Evolutionary conservation across 257 asterid genomes (phyloP).

Genomic region (Gentiana dahurica): DNA sequence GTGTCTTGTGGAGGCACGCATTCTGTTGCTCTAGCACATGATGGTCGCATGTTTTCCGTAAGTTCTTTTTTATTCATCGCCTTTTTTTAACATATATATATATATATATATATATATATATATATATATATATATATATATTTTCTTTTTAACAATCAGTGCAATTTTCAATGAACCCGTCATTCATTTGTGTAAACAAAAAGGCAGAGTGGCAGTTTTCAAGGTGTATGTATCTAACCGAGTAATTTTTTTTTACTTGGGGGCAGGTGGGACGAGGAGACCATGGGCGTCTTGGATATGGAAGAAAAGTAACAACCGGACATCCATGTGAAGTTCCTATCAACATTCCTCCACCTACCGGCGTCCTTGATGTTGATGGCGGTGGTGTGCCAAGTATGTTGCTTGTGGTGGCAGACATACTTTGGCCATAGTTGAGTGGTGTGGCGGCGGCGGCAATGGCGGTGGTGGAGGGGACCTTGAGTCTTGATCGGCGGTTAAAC

Average conservation of each 20-base stretch:
- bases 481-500: too few species aligned
- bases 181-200: too few species aligned
- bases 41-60: constrained; percentile 88
- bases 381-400: constrained; percentile 73
- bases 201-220: not conserved
- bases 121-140: too few species aligned
- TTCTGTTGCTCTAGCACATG: constrained; percentile 81
- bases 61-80: constrained; percentile 14
- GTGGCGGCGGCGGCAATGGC: constrained; percentile 11
- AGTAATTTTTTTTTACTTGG: too few species aligned
- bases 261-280: constrained; percentile 95
- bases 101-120: too few species aligned
- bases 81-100: too few species aligned
- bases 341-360: constrained; percentile 47
- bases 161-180: too few species aligned
- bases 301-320: constrained; percentile 83
- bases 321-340: constrained; percentile 90
- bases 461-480: too few species aligned
- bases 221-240: not conserved
- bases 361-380: constrained; percentile 27
- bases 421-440: constrained; percentile 70
- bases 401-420: constrained; percentile 99
- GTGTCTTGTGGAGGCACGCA: constrained; percentile 98
- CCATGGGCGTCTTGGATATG: constrained; percentile 98
- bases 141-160: too few species aligned